A percentile compares a stretch with the other conserved stretches of the same genome.
Evolutionary conservation across 768 basidiomycete species (phyloP).

Genomic region (Leccinellum rugosiceps): DNA sequence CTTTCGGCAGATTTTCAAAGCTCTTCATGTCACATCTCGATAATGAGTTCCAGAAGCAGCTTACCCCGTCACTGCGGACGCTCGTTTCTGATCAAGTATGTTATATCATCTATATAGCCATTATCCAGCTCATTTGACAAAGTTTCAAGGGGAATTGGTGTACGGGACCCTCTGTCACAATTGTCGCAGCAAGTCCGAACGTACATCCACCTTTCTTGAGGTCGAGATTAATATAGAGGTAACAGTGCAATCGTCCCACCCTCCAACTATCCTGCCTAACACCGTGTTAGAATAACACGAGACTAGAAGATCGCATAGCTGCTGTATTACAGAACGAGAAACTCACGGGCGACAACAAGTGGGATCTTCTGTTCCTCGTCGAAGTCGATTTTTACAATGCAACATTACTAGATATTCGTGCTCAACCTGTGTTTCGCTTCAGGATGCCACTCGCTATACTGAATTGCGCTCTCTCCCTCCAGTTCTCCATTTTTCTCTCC

Average conservation of each 20-base stretch:
- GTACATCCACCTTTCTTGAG: constrained; percentile 73
- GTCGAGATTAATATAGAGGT: constrained; percentile 85
- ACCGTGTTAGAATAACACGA: constrained; percentile 56
- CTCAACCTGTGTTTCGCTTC: constrained; percentile 64
- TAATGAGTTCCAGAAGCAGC: constrained; percentile 82
- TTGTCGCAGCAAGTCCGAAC: constrained; percentile 70
- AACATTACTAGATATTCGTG: constrained; percentile 66
- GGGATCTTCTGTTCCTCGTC: constrained; percentile 11
- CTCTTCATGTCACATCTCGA: constrained; percentile 90
- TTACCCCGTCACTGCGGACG: constrained; percentile 54
- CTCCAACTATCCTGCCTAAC: background rate
- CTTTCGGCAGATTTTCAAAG: constrained; percentile 74
- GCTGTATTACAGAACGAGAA: constrained; percentile 64
- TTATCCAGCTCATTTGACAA: constrained; percentile 6
- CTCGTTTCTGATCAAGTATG: constrained; percentile 73
- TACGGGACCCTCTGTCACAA: constrained; percentile 77
- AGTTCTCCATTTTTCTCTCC: constrained; percentile 85
- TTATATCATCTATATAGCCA: background rate
- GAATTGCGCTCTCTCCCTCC: constrained; percentile 74
- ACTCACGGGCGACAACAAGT: constrained; percentile 84
- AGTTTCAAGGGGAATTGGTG: constrained; percentile 87
- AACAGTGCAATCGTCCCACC: background rate
- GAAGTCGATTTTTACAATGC: background rate
- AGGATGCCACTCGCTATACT: constrained; percentile 78
- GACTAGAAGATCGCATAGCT: constrained; percentile 70